These are phyloP conservation scores for Ceratobasidium sp. DNA, from an alignment of 1,284 basidiomycete genomes.

Conservation along the genomic window DNA sequence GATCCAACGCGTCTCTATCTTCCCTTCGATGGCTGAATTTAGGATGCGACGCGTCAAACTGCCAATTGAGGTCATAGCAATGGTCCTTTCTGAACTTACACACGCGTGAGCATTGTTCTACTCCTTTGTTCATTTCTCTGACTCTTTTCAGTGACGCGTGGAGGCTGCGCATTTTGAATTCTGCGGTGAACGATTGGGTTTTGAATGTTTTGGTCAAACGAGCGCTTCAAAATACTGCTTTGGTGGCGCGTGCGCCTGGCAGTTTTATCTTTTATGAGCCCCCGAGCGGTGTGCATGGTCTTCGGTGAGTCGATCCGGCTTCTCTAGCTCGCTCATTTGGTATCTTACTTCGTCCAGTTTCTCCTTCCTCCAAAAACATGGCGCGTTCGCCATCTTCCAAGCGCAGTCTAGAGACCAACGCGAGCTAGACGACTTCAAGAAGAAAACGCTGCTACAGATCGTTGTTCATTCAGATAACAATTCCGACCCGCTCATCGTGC, in stretches of 20 bases:
- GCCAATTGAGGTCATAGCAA: slow-evolving; percentile 35
- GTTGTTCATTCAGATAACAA: slow-evolving; percentile 38
- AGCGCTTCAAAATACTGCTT: slow-evolving; percentile 20
- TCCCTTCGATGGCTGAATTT: slow-evolving; percentile 29
- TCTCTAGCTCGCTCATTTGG: background rate
- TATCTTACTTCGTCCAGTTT: slow-evolving; percentile 22
- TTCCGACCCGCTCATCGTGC: slow-evolving; percentile 32
- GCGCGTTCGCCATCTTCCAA: slow-evolving; percentile 34
- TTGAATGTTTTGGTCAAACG: slow-evolving; percentile 39
- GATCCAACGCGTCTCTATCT: slow-evolving; percentile 39
- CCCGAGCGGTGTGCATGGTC: slow-evolving; percentile 17
- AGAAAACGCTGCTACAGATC: slow-evolving; percentile 32
- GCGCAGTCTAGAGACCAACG: slow-evolving; percentile 7
- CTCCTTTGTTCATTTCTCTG: background rate
- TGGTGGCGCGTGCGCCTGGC: slow-evolving; percentile 34
- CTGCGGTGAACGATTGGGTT: slow-evolving; percentile 37
- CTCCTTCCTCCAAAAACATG: slow-evolving; percentile 42
- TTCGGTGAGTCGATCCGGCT: slow-evolving; percentile 21
- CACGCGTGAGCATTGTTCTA: slow-evolving; percentile 18
- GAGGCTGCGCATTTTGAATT: slow-evolving; percentile 33
- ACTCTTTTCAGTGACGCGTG: slow-evolving; percentile 29
- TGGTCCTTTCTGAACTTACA: slow-evolving; percentile 38
- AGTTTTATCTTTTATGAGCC: slow-evolving; percentile 43
- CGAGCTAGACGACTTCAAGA: slow-evolving; percentile 15
- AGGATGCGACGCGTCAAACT: slow-evolving; percentile 37